Percentiles rank a stretch among this genome's conserved stretches.
phyloP scores from a whole-genome alignment of 2,329 filamentous ascomycete genomes.

The Pestalotiopsis sp. region DNA sequence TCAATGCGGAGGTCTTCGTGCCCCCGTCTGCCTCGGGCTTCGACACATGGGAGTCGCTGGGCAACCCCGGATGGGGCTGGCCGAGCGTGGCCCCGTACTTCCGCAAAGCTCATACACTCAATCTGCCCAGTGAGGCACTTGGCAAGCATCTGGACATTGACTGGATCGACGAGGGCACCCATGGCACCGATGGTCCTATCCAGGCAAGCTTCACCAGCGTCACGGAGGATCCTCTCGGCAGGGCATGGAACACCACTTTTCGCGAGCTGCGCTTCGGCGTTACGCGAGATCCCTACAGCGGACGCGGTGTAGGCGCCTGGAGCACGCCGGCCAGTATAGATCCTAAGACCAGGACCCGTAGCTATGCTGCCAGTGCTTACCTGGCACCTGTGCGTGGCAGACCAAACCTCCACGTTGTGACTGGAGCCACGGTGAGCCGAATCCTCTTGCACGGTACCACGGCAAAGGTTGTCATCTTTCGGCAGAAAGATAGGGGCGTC shows the following conservation, averaged over 20 bases:
- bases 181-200: conserved; percentile 18
- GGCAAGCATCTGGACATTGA: not conserved
- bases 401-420: not conserved
- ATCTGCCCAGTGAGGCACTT: not conserved
- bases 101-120: not conserved
- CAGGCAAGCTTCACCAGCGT: conserved; percentile 24
- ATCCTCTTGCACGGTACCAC: not conserved
- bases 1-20: not conserved
- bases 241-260: conserved; percentile 27
- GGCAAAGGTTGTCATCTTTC: not conserved
- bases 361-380: not conserved
- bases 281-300: not conserved
- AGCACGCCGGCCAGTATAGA: not conserved
- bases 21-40: not conserved
- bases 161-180: not conserved
- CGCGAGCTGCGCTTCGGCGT: conserved; percentile 11
- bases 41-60: not conserved
- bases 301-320: not conserved
- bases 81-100: not conserved
- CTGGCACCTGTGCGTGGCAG: not conserved
- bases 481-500: not conserved
- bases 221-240: conserved; percentile 21
- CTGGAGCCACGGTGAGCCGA: not conserved
- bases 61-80: not conserved
- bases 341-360: not conserved